Conservation (phyloP, 2,329 filamentous ascomycete genomes). For the Diaporthe amygdali region DNA sequence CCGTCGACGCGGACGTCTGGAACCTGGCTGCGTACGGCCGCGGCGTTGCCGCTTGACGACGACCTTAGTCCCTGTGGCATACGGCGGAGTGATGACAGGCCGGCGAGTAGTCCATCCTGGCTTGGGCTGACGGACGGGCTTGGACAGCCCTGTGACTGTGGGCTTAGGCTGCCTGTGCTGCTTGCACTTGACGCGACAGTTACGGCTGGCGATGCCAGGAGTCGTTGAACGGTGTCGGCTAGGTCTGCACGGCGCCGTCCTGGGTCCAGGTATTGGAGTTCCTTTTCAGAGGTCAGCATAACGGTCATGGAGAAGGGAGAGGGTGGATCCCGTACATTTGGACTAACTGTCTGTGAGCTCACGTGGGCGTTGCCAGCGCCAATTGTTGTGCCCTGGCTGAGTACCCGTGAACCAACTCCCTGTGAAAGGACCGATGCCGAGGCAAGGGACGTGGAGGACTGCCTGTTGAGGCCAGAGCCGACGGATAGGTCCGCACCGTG, state of each 20-base stretch:
- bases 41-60: background rate
- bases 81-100: background rate
- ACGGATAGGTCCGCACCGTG: background rate
- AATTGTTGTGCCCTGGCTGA: background rate
- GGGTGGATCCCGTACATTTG: slow-evolving; percentile 8
- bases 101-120: background rate
- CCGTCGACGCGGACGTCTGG: background rate
- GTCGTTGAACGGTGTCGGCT: background rate
- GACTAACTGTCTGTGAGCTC: slow-evolving; percentile 10
- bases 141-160: background rate
- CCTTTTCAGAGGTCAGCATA: slow-evolving; percentile 22
- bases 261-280: background rate
- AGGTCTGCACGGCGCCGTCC: background rate
- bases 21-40: background rate
- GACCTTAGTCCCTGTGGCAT: background rate
- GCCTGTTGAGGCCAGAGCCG: background rate
- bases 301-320: background rate
- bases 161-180: background rate
- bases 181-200: background rate
- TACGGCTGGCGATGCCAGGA: background rate
- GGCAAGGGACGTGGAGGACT: background rate
- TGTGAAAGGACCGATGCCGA: slow-evolving; percentile 5
- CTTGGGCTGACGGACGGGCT: background rate
- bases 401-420: background rate
- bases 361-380: background rate